Base-by-base conservation (phyloP, 495 filamentous ascomycete genomes). In the Tricharina praecox region DNA sequence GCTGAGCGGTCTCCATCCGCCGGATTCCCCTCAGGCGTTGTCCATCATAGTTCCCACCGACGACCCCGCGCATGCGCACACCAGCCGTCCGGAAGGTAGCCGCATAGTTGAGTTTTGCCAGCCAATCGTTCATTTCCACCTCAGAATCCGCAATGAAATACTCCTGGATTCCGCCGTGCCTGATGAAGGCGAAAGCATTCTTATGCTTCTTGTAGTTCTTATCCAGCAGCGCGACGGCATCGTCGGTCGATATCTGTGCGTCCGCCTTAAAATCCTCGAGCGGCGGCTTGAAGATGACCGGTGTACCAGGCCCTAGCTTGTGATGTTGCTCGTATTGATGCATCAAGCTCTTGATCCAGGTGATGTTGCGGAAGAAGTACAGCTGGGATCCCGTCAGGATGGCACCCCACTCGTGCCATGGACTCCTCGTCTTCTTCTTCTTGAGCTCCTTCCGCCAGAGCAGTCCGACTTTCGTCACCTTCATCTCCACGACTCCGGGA, bases 361-460 rank as follows among this genome's bases (percentile, higher is more conserved):
- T 67, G 16, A 83, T 77, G 57, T 96, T 94, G 47, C 81, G 76
- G 66, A 99, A 99, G 66, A 99, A 86, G 63, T 93, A 96, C 35
- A 99, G 72, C 56, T 95, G 88, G 11, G 90, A 88, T 21, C 86
- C 80, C 4, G 90, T 99, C 18, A 99, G 70, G 37, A 99, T 76
- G 25, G 86, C 88, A 38, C 90, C 90, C 90, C 90, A 99, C 67
- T 96, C 90, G 54, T 93, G 85, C 90, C 90, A 99, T 0, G 90
- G 92, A 1, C 86, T 94, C 26, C 92, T 73, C 0, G 85, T 80
- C 62, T 85, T 85, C 70, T 94, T 95, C 66, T 83, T 93, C 63
- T 93, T 95, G 9, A 74, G 66, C 45, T 94, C 86, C 62, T 99
- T 99, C 13, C 90, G 78, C 90, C 92, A 99, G 26, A 99, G 64